Evolutionary conservation across 1,139 yeast species (phyloP), one percentile per base, ranked within the genome.

Genomic region (Geotrichum aggregatum): DNA sequence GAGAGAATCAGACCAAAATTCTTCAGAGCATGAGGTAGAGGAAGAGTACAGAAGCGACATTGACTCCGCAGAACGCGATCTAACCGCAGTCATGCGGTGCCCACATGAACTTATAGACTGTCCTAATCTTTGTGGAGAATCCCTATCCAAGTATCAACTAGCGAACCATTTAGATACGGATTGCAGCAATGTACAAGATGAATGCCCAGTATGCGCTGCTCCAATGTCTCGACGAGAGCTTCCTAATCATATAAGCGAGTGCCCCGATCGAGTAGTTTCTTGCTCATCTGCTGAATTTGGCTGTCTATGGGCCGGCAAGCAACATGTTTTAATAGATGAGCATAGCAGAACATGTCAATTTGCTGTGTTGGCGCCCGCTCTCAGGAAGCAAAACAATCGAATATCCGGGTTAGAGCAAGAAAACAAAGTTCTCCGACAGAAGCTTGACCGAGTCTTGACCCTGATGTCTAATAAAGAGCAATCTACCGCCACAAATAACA

Each of bases 151-250:
- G 26, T 48, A 41, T 30, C 45, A 51, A 18, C 49, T 61, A 4
- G 56, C 52, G 1, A 51, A 46, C 13, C 66, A 63, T 50, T 16
- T 58, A 11, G 50, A 48, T 13, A 45, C 49, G 6, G 52, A 49
- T 10, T 62, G 63, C 42, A 31, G 44, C 22, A 54, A 58, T 14
- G 52, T 54, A 5, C 51, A 43, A 24, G 49, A 73, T 72, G 59
- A 63, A 22, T 74, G 77, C 51, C 65, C 76, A 0, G 57, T 57
- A 39, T 82, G 87, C 63, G 62, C 64, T 1, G 54, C 59, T 8
- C 43, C 61, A 28, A 60, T 80, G 8, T 67, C 72, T 62, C 70
- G 3, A 39, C 59, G 66, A 48, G 56, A 59, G 2, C 56, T 70
- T 31, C 58, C 59, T 1, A 57, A 56, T 5, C 78, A 74, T 56